phyloP scores from a whole-genome alignment of 2,329 filamentous ascomycete species.

The Dactylellina cionopaga region DNA sequence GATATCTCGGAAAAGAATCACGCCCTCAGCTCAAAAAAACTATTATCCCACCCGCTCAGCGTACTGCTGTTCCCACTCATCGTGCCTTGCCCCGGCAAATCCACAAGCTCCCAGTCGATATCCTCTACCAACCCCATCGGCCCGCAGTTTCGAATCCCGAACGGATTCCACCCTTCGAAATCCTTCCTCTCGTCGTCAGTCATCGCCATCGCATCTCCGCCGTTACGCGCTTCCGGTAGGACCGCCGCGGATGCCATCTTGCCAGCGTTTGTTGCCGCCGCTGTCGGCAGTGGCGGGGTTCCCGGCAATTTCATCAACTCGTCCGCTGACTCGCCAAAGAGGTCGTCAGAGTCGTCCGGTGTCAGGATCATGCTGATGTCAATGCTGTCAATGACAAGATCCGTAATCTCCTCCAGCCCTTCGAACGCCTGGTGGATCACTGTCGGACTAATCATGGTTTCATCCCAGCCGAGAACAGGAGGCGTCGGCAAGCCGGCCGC shows the following conservation, averaged over 20 bases:
- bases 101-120: constrained; percentile 48
- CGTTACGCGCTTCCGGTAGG: constrained; percentile 25
- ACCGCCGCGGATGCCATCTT: not conserved
- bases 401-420: constrained; percentile 45
- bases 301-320: constrained; percentile 23
- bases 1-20: not conserved
- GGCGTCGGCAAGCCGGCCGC: constrained; percentile 4
- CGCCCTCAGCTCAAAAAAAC: constrained; percentile 37
- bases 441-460: constrained; percentile 33
- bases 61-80: constrained; percentile 16
- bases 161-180: constrained; percentile 49
- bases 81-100: constrained; percentile 6
- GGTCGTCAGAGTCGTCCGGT: constrained; percentile 35
- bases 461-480: constrained; percentile 29
- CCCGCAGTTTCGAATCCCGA: constrained; percentile 45
- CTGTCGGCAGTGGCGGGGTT: not conserved
- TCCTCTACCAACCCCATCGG: constrained; percentile 42
- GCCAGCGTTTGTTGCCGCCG: no score
- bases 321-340: constrained; percentile 17
- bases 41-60: constrained; percentile 42
- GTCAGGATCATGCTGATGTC: constrained; percentile 50
- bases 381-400: constrained; percentile 36
- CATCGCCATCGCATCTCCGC: constrained; percentile 37
- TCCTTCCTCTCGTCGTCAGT: constrained; percentile 48
- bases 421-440: constrained; percentile 49